Percentiles rank a stretch among this genome's conserved stretches.
Evolutionary conservation across 2,329 filamentous ascomycete genomes (phyloP).

Genomic region (Aureobasidium sp.): DNA sequence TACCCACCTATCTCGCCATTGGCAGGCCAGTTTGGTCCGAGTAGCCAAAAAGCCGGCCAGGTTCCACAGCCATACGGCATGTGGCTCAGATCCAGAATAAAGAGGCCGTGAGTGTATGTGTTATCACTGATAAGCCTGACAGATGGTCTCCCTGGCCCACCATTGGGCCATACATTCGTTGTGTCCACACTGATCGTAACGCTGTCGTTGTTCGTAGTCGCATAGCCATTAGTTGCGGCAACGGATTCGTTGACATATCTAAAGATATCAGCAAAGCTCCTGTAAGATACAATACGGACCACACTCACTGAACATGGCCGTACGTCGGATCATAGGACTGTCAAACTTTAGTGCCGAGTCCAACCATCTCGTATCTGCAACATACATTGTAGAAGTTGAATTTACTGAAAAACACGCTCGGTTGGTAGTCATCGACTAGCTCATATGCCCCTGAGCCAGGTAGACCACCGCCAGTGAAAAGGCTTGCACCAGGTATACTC

Average conservation of each 20-base stretch:
- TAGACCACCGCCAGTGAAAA: slow-evolving; percentile 25
- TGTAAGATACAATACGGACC: background rate
- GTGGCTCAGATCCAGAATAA: slow-evolving; percentile 33
- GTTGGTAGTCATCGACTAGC: slow-evolving; percentile 28
- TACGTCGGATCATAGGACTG: slow-evolving; percentile 27
- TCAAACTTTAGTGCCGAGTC: background rate
- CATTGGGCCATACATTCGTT: slow-evolving; percentile 37
- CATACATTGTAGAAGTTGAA: slow-evolving; percentile 36
- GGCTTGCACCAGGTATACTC: slow-evolving; percentile 23
- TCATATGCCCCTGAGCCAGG: slow-evolving; percentile 25
- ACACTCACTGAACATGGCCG: slow-evolving; percentile 26
- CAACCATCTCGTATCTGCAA: slow-evolving; percentile 12
- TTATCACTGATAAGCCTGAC: slow-evolving; percentile 33
- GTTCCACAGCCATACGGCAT: slow-evolving; percentile 34
- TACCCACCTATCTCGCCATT: slow-evolving; percentile 29
- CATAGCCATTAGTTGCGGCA: slow-evolving; percentile 29
- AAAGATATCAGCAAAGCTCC: background rate
- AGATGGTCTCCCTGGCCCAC: slow-evolving; percentile 27
- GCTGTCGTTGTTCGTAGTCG: slow-evolving; percentile 20
- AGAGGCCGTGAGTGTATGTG: slow-evolving; percentile 33
- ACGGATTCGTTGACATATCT: slow-evolving; percentile 36
- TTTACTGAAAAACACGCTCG: slow-evolving; percentile 29
- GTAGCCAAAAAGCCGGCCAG: slow-evolving; percentile 38
- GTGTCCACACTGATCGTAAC: slow-evolving; percentile 31
- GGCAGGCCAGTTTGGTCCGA: slow-evolving; percentile 40